Percentiles rank a stretch among this genome's conserved stretches.
phyloP scores from a whole-genome alignment of 108 stramenopile genomes.

The Fragilaria radians region DNA sequence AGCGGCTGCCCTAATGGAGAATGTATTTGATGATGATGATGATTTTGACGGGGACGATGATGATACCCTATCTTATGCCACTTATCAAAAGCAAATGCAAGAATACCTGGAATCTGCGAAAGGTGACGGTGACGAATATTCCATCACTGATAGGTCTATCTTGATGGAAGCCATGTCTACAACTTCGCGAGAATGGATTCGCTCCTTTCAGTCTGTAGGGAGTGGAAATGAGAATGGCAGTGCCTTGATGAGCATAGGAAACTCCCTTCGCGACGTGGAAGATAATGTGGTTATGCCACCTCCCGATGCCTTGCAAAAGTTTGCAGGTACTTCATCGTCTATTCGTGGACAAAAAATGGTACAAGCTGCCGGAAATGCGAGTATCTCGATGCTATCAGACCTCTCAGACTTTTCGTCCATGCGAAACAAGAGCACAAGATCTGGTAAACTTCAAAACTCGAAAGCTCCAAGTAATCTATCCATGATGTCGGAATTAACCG shows the following conservation, averaged over 20 bases:
- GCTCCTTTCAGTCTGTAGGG: constrained; percentile 1
- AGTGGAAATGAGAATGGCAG: not conserved
- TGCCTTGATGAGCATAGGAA: constrained; percentile 1
- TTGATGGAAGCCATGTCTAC: constrained; percentile 5
- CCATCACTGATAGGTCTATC: not conserved
- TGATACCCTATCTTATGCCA: not conserved
- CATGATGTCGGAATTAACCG: constrained; percentile 7
- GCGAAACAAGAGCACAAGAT: not conserved
- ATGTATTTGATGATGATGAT: constrained; percentile 5
- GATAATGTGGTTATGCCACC: not conserved
- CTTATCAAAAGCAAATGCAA: constrained; percentile 1
- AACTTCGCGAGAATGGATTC: not conserved
- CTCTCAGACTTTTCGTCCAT: constrained; percentile 2
- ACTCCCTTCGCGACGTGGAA: not conserved
- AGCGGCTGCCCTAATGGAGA: constrained; percentile 7
- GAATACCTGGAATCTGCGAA: constrained; percentile 1
- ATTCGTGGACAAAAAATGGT: not conserved
- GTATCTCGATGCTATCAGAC: constrained; percentile 1
- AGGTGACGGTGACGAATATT: constrained; percentile 2
- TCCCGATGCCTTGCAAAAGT: not conserved
- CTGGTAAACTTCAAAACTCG: not conserved
- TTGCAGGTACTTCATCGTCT: too few relatives aligned
- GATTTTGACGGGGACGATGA: not conserved
- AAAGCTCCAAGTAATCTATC: constrained; percentile 1
- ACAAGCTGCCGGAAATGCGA: not conserved